These are phyloP conservation scores for cucumber (Cucumis sativus) DNA, from an alignment of 306 rosid species.

Conservation along the genomic window Cucumber_9930_V3 NC_026659.2:31643501-31644000, in stretches of 20 bases:
- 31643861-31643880: neutral
- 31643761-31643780: conserved; percentile 61
- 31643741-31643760: conserved; percentile 62
- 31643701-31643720: too few species aligned
- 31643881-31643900: conserved; percentile 21
- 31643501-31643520: conserved; percentile 41
- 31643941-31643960: conserved; percentile 44
- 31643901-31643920: conserved; percentile 26
- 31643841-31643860: neutral
- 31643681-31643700: neutral
- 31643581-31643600: conserved; percentile 4
- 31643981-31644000: conserved; percentile 59
- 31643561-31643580: neutral
- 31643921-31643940: conserved; percentile 52
- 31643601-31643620: conserved; percentile 34
- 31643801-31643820: neutral
- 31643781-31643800: conserved; percentile 51
- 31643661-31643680: conserved; percentile 71
- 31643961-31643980: conserved; percentile 48
- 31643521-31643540: conserved; percentile 34
- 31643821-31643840: neutral
- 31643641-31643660: conserved; percentile 59
- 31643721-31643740: too few species aligned
- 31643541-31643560: conserved; percentile 29
- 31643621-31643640: conserved; percentile 24